Conservation (phyloP, 352 stramenopile species). For the Phytopythium aichiense region DNA sequence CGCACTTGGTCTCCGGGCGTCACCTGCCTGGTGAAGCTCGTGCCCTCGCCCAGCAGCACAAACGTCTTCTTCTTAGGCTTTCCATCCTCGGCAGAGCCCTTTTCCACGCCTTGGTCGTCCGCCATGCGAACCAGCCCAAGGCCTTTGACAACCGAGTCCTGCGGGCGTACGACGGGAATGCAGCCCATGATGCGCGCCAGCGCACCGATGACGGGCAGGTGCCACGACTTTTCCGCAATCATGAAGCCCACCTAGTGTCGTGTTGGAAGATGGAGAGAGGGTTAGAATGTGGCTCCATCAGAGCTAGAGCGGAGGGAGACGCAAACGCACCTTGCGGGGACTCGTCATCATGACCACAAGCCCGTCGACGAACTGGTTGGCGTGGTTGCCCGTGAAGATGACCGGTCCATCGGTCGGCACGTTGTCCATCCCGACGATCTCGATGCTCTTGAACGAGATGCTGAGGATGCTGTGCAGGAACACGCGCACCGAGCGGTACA, state of each 20-base stretch:
- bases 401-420: conserved; percentile 94
- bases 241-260: conserved; percentile 88
- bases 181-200: conserved; percentile 93
- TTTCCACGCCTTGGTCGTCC: conserved; percentile 18
- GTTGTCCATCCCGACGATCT: conserved; percentile 95
- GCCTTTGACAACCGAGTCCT: conserved; percentile 86
- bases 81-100: conserved; percentile 15
- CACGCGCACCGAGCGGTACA: conserved; percentile 79
- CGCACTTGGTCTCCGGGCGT: conserved; percentile 78
- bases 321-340: conserved; percentile 73
- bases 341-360: conserved; percentile 95
- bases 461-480: conserved; percentile 97
- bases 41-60: conserved; percentile 58
- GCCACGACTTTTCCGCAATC: conserved; percentile 96
- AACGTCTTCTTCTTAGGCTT: conserved; percentile 27
- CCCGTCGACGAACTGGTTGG: conserved; percentile 99
- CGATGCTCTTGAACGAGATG: conserved; percentile 98
- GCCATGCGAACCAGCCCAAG: conserved; percentile 64
- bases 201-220: conserved; percentile 92
- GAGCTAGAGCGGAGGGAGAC: background rate
- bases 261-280: background rate
- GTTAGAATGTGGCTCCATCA: background rate
- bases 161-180: conserved; percentile 96
- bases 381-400: conserved; percentile 98
- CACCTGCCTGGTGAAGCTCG: conserved; percentile 71